These are phyloP conservation scores for Plasmodium berghei DNA, from an alignment of 169 alveolate genomes.

Conservation along the genomic window DNA sequence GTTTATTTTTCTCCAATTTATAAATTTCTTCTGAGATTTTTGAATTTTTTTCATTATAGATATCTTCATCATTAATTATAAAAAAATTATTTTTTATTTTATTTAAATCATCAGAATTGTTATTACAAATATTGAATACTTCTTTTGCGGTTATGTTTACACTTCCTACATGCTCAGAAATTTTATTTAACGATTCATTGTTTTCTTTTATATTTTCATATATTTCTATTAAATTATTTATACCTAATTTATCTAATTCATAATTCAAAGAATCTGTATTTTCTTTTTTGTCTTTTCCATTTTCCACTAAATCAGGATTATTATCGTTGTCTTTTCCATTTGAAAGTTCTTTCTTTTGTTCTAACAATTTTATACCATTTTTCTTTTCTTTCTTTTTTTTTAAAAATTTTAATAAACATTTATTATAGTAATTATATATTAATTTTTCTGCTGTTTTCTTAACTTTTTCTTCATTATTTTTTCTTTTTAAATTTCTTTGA, in stretches of 20 bases:
- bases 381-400: constrained; percentile 21
- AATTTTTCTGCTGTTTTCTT: constrained; percentile 66
- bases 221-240: constrained; percentile 19
- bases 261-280: constrained; percentile 7
- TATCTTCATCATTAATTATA: background rate
- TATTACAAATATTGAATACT: background rate
- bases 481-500: constrained; percentile 81
- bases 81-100: background rate
- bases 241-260: constrained; percentile 43
- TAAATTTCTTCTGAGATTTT: too few species aligned
- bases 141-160: background rate
- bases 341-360: background rate
- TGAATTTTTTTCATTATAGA: background rate
- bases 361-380: background rate
- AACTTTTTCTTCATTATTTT: constrained; percentile 55
- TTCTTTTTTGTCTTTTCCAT: constrained; percentile 37
- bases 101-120: background rate
- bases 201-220: constrained; percentile 28
- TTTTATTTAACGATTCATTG: constrained; percentile 37
- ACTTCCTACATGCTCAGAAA: constrained; percentile 17
- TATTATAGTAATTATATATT: constrained; percentile 67
- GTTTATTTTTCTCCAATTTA: background rate
- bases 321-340: background rate
- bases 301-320: background rate
- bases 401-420: constrained; percentile 17